Evolutionary conservation across 192 early-diverging fungal genomes (phyloP).

Genomic region (Backusella parvicylindrica): DNA sequence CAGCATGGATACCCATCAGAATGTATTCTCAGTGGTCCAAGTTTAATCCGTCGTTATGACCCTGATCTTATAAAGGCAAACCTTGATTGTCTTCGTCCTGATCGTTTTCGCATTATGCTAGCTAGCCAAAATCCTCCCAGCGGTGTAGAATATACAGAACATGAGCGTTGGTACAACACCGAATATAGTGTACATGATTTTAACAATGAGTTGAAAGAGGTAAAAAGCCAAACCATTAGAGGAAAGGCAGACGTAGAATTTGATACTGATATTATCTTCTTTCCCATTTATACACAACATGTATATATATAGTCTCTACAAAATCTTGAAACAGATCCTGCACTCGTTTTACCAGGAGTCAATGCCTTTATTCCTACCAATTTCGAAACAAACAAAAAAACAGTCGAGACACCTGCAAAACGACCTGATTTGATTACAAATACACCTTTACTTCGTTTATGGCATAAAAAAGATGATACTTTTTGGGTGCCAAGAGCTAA

Average conservation of each 20-base stretch:
- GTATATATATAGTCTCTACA: slow-evolving; percentile 35
- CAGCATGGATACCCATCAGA: slow-evolving; percentile 71
- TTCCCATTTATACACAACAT: neutral
- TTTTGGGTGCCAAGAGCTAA: slow-evolving; percentile 90
- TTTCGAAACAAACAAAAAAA: slow-evolving; percentile 60
- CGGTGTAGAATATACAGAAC: slow-evolving; percentile 44
- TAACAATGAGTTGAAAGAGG: slow-evolving; percentile 48
- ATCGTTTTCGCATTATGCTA: slow-evolving; percentile 63
- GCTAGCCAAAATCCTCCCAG: slow-evolving; percentile 39
- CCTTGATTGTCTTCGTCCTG: slow-evolving; percentile 56
- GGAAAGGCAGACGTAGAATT: slow-evolving; percentile 7
- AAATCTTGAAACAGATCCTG: slow-evolving; percentile 44
- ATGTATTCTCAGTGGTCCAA: slow-evolving; percentile 63
- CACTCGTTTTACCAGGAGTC: slow-evolving; percentile 62
- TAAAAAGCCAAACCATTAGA: too few relatives aligned
- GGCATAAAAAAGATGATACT: slow-evolving; percentile 94
- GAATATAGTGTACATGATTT: slow-evolving; percentile 72
- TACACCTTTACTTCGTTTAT: slow-evolving; percentile 61
- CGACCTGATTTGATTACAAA: slow-evolving; percentile 59
- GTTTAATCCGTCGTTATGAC: slow-evolving; percentile 67
- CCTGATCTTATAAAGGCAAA: slow-evolving; percentile 62
- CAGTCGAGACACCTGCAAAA: slow-evolving; percentile 23
- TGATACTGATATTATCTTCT: neutral
- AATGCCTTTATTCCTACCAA: slow-evolving; percentile 88
- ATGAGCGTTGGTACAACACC: slow-evolving; percentile 80